A percentile compares a stretch with the other conserved stretches of the same genome.
phyloP scores from a whole-genome alignment of 495 filamentous ascomycete species.

The Terfezia boudieri region DNA sequence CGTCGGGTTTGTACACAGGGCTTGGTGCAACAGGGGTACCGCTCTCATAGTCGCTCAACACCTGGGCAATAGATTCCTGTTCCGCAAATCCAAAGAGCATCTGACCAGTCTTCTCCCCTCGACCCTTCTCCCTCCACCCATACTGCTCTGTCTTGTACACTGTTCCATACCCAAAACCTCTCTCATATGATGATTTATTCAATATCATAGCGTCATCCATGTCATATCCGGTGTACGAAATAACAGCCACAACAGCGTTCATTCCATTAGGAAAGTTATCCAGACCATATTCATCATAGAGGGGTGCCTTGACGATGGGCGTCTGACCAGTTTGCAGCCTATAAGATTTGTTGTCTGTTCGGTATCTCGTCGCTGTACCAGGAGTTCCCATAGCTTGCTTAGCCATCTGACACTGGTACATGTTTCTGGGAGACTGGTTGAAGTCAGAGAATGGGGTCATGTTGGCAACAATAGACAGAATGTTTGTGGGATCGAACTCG shows the following conservation, averaged over 20 bases:
- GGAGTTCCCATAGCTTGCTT: conserved; percentile 99
- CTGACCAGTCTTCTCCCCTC: conserved; percentile 25
- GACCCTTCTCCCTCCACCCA: conserved; percentile 48
- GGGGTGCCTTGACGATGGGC: conserved; percentile 69
- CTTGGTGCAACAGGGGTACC: conserved; percentile 32
- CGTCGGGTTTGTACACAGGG: conserved; percentile 71
- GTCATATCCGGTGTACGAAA: conserved; percentile 96
- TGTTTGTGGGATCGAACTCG: conserved; percentile 86
- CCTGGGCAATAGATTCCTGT: conserved; percentile 5
- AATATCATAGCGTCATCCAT: conserved; percentile 99
- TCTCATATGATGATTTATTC: conserved; percentile 92
- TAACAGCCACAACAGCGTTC: conserved; percentile 90
- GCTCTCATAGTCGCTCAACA: background rate
- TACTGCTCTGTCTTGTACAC: conserved; percentile 94
- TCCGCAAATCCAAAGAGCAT: conserved; percentile 16
- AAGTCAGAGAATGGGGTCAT: conserved; percentile 98
- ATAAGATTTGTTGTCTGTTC: conserved; percentile 94
- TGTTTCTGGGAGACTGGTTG: conserved; percentile 96
- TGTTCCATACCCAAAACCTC: conserved; percentile 88
- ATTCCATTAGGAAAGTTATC: conserved; percentile 98
- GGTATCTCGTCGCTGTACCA: conserved; percentile 59
- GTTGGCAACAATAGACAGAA: conserved; percentile 91
- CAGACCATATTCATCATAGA: conserved; percentile 88
- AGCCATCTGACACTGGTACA: conserved; percentile 99
- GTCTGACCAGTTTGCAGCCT: conserved; percentile 89